Evolutionary conservation across 371 early-diverging fungal genomes (phyloP).

Genomic region (Rhizopus arrhizus): DNA sequence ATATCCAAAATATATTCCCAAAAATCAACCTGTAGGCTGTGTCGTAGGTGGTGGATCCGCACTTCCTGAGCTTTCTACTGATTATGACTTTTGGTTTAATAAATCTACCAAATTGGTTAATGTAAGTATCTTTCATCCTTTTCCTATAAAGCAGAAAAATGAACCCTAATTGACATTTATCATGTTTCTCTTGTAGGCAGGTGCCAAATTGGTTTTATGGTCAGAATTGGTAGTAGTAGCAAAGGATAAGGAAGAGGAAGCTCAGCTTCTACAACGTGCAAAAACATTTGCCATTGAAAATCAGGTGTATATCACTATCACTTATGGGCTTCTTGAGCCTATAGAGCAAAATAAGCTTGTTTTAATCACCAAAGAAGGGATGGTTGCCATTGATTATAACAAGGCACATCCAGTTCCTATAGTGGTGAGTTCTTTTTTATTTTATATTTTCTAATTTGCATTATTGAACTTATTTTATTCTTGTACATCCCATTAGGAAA

Average conservation of each 20-base stretch:
- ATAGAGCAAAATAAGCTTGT: conserved; percentile 48
- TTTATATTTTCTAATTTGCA: background rate
- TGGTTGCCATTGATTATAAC: conserved; percentile 51
- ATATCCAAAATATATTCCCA: conserved; percentile 32
- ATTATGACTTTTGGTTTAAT: conserved; percentile 37
- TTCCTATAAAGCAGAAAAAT: background rate
- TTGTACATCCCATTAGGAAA: conserved; percentile 26
- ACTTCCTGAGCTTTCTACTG: conserved; percentile 6
- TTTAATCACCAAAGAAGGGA: conserved; percentile 49
- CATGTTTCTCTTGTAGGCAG: conserved; percentile 19
- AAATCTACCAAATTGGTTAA: conserved; percentile 25
- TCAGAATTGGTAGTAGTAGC: conserved; percentile 40
- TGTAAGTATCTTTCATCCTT: conserved; percentile 5
- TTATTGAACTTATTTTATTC: too few species aligned
- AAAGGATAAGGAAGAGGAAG: conserved; percentile 24
- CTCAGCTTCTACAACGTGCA: conserved; percentile 30
- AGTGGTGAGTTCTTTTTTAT: conserved; percentile 29
- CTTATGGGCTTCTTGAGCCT: conserved; percentile 34
- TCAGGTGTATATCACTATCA: conserved; percentile 45
- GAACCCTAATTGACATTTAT: background rate
- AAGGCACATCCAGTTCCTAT: conserved; percentile 60
- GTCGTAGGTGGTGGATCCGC: conserved; percentile 32
- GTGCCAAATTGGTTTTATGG: conserved; percentile 55
- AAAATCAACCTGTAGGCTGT: conserved; percentile 38
- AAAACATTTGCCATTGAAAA: conserved; percentile 38